Conservation (phyloP, 2,329 filamentous ascomycete species). For the Teratosphaeria viscida region DNA sequence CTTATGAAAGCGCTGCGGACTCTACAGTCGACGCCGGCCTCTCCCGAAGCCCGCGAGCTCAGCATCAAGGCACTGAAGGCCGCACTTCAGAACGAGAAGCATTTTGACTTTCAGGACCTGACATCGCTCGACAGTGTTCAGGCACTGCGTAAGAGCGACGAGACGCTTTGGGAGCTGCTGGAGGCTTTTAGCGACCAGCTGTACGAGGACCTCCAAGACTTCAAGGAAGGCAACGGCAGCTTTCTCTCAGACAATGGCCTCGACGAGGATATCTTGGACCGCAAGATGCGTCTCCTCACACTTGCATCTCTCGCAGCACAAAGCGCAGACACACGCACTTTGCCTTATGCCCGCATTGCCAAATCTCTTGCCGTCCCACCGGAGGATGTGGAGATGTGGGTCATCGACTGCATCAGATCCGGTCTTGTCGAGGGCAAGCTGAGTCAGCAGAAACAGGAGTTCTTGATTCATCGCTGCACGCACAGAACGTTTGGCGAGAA, state of each 20-base stretch:
- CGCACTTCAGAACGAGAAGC: slow-evolving; percentile 54
- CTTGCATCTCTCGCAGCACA: slow-evolving; percentile 81
- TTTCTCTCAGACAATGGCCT: slow-evolving; percentile 68
- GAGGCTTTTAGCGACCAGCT: slow-evolving; percentile 93
- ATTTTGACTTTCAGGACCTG: slow-evolving; percentile 65
- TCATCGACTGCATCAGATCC: slow-evolving; percentile 94
- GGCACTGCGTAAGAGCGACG: slow-evolving; percentile 73
- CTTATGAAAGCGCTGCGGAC: slow-evolving; percentile 66
- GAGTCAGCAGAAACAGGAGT: slow-evolving; percentile 82
- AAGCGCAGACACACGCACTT: slow-evolving; percentile 65
- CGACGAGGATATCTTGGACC: slow-evolving; percentile 65
- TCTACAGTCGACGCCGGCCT: slow-evolving; percentile 50
- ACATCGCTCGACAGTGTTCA: slow-evolving; percentile 68
- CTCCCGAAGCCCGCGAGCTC: slow-evolving; percentile 46
- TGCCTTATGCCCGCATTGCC: slow-evolving; percentile 77
- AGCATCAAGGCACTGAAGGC: slow-evolving; percentile 55
- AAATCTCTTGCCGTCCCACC: slow-evolving; percentile 71
- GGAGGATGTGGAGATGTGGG: slow-evolving; percentile 93
- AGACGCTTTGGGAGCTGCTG: slow-evolving; percentile 79
- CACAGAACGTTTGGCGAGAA: slow-evolving; percentile 96
- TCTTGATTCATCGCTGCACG: slow-evolving; percentile 89
- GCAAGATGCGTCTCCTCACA: slow-evolving; percentile 93
- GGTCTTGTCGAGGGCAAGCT: slow-evolving; percentile 94
- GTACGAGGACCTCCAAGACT: slow-evolving; percentile 91
- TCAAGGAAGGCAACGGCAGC: slow-evolving; percentile 79